Conservation (phyloP, 495 filamentous ascomycete species). For the Talaromyces borbonicus region DNA sequence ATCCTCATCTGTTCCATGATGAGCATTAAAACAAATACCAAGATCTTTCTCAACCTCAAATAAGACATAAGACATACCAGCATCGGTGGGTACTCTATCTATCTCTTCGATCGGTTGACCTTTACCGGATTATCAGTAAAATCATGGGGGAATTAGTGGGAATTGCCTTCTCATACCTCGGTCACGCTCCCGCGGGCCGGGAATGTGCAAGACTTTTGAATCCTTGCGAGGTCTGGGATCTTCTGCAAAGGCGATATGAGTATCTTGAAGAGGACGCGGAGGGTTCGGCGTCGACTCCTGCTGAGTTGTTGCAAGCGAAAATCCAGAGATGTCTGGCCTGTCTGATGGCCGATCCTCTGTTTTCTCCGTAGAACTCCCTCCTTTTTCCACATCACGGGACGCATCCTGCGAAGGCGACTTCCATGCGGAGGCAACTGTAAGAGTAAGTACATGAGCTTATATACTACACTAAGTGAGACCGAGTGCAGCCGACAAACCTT, state of each 20-base stretch:
- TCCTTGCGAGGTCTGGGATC: background rate
- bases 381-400: background rate
- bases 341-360: background rate
- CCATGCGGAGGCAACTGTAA: background rate
- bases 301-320: background rate
- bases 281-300: background rate
- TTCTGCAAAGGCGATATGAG: constrained; percentile 12
- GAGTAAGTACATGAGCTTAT: too few relatives aligned
- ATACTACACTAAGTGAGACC: too few relatives aligned
- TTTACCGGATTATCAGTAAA: background rate
- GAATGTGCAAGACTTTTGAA: constrained; percentile 24
- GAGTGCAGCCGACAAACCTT: constrained; percentile 7
- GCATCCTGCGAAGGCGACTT: background rate
- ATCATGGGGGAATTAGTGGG: background rate
- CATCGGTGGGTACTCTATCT: background rate
- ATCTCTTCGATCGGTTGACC: background rate
- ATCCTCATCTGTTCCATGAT: background rate
- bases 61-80: too few relatives aligned
- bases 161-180: constrained; percentile 17
- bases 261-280: background rate
- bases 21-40: too few relatives aligned
- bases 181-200: constrained; percentile 23
- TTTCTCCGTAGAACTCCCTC: background rate
- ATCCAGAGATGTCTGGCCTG: background rate
- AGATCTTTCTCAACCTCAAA: too few relatives aligned